phyloP scores from a whole-genome alignment of 1,284 basidiomycete genomes.

The Tremellales sp. region DNA sequence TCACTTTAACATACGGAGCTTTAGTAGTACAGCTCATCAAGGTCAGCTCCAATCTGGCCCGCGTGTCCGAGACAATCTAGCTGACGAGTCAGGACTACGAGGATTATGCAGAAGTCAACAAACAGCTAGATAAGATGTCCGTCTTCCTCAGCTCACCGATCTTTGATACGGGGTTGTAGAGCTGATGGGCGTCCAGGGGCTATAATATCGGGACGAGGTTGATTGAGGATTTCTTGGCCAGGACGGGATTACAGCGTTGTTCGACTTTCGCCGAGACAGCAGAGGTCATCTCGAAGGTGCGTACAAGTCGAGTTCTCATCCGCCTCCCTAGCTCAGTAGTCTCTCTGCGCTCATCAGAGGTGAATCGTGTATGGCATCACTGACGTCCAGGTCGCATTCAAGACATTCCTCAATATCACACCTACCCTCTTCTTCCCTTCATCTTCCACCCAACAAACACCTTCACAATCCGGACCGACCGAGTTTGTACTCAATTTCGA shows the following conservation, averaged over 20 bases:
- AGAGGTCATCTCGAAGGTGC: conserved; percentile 81
- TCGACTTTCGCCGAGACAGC: conserved; percentile 89
- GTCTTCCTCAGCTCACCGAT: conserved; percentile 10
- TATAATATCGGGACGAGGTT: conserved; percentile 96
- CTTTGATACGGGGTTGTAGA: background rate
- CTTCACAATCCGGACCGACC: conserved; percentile 17
- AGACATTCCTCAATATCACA: conserved; percentile 91
- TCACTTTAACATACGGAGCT: conserved; percentile 94
- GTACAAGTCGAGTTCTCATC: no score
- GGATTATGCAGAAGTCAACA: conserved; percentile 80
- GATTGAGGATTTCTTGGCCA: conserved; percentile 96
- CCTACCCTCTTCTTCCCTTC: conserved; percentile 72
- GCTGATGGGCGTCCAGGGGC: conserved; percentile 61
- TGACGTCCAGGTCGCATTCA: conserved; percentile 84
- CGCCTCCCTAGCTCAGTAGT: no score
- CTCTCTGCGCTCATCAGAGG: no score
- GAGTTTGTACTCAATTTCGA: conserved; percentile 82
- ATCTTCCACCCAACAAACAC: conserved; percentile 46
- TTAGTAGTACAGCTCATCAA: conserved; percentile 97
- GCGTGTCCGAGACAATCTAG: background rate
- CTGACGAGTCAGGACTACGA: conserved; percentile 70
- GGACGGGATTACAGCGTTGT: conserved; percentile 79
- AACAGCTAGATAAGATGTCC: conserved; percentile 61
- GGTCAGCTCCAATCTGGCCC: conserved; percentile 13
- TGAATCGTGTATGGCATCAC: no score